Evolutionary conservation across 2,329 filamentous ascomycete species (phyloP), one percentile per base, ranked within the genome.

Genomic region (Grosmannia penicillata): DNA sequence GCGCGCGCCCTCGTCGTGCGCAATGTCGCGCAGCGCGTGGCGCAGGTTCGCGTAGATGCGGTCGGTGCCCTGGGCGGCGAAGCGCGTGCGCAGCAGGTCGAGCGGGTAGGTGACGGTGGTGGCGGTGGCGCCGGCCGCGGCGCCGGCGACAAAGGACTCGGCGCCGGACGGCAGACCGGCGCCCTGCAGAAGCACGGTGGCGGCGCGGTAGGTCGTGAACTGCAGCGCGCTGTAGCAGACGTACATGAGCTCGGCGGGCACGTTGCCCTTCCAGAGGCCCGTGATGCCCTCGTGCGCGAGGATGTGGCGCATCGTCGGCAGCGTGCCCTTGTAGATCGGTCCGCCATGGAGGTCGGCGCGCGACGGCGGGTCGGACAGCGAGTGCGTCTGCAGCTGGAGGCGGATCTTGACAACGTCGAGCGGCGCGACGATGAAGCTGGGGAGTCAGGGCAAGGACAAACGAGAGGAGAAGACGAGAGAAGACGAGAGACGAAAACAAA

Each of bases 321-420:
- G 50, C 1, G 84, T 85, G 48, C 85, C 85, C 53, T 79, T 84
- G 62, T 89, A 83, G 43, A 68, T 53, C 33, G 64, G 62, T 13
- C 64, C 60, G 47, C 63, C 64, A 38, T 55, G 58, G 11, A 65
- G 55, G 43, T 61, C 46, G 46, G 62, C 62, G 45, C 73, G 66
- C 33, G 75, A 70, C 9, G 76, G 59, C 3, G 84, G 81, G 52
- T 89, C 80, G 49, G 79, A 80, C 43, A 83, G 72, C 35, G 84
- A 86, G 62, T 93, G 82, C 32, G 82, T 75, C 59, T 96, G 91
- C 15, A 98, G 76, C 57, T 98, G 91, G 33, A 96, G 78, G 33
- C 91, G 83, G 61, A 98, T 98, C 66, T 98, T 96, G 62, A 96
- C 77, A 45, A 98, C 91, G 59, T 98, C 91, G 48, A 98, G 81